Conservation (phyloP, 805 yeast species). For the Sugiyamaella smithiae region DNA sequence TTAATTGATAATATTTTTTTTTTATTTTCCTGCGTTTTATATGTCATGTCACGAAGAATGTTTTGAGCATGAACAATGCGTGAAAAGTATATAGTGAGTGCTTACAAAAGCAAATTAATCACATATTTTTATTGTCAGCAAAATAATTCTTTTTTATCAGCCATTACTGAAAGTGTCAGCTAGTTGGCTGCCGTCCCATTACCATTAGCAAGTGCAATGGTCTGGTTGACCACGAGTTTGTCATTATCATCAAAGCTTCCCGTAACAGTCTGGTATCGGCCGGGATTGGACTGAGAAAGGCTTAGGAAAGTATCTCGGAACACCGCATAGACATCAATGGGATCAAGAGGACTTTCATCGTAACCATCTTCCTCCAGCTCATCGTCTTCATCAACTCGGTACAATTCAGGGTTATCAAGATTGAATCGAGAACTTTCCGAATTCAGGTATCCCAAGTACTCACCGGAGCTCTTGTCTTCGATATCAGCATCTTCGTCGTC, state of each 20-base stretch:
- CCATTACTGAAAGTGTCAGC: too few relatives aligned
- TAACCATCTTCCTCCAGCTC: conserved; percentile 81
- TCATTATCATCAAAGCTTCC: conserved; percentile 40
- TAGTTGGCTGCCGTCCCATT: too few relatives aligned
- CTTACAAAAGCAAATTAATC: neutral
- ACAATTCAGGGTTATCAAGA: conserved; percentile 32
- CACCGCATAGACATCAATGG: conserved; percentile 64
- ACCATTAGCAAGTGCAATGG: conserved; percentile 30
- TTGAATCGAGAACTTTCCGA: conserved; percentile 26
- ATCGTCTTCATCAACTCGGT: conserved; percentile 47
- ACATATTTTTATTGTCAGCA: neutral
- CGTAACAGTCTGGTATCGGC: conserved; percentile 49
- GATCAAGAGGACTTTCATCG: conserved; percentile 75
- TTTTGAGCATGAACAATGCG: too few relatives aligned
- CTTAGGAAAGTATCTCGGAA: conserved; percentile 54
- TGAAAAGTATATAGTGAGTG: neutral
- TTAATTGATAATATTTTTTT: too few relatives aligned
- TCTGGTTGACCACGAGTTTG: conserved; percentile 34
- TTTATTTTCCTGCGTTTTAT: too few relatives aligned
- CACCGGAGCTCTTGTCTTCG: conserved; percentile 35
- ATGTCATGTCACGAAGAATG: too few relatives aligned
- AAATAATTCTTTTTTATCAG: too few relatives aligned
- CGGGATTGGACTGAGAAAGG: conserved; percentile 48
- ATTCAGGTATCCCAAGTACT: conserved; percentile 49
- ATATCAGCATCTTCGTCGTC: conserved; percentile 31